Base-by-base conservation (phyloP, 768 basidiomycete species). In the Neoboletus brunneissimus region DNA sequence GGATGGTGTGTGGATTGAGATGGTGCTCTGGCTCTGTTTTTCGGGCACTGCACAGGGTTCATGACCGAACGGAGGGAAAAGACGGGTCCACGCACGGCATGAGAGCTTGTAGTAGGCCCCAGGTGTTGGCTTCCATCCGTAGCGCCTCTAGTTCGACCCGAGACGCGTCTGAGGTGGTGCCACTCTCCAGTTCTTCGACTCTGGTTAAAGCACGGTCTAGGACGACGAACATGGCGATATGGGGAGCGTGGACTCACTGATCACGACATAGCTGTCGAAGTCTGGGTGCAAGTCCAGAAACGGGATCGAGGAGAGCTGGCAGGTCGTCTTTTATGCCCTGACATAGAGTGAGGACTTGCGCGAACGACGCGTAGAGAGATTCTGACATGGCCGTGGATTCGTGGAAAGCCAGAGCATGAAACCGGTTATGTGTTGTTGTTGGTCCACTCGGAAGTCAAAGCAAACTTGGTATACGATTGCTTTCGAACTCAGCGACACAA, bases 81-180 rank as follows among this genome's bases (percentile, higher is more conserved):
- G 51, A 63, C 15, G 47, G 32, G 27, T 42, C 27, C 22, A 82
- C 87, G 64, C 67, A 88, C 85, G 88, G 84, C 80, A 87, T 81
- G 45, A 94, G 75, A 3, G 85, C 84, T 67, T 93, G 91, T 2
- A 94, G 68, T 3, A 94, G 77, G 0, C 79, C 81, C 92, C 92
- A 95, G 1, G 92, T 92, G 68, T 88, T 86, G 45, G 84, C 79
- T 67, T 94, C 91, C 68, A 93, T 76, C 11, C 81, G 77, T 51
- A 91, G 70, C 1, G 84, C 74, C 25, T 87, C 86, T 0, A 87
- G 61, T 62, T 88, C 87, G 27, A 82, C 79, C 38, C 66, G 73
- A 18, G 78, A 72, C 25, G 71, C 62, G 25, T 66, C 76, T 48
- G 35, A 69, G 67, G 58, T 76, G 71, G 35, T 63, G 55, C 32